Evolutionary conservation across 2,329 filamentous ascomycete genomes (phyloP).

Genomic region (Aspergillus caelatus): DNA sequence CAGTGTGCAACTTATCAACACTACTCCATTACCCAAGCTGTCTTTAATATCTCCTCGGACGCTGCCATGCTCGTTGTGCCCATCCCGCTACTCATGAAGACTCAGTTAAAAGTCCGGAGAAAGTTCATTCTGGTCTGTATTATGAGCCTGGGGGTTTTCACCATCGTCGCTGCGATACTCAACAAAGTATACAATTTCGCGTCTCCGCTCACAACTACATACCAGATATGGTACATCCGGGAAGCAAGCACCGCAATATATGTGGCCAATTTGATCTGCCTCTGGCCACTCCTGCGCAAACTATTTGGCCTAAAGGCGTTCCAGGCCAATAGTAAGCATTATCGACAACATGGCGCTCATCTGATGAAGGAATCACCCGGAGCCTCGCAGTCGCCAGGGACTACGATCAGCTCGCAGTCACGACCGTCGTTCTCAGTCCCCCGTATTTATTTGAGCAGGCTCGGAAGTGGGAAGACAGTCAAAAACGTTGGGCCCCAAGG

Average conservation of each 20-base stretch:
- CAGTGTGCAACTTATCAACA: conserved; percentile 46
- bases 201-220: conserved; percentile 39
- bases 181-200: conserved; percentile 51
- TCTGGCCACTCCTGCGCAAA: conserved; percentile 35
- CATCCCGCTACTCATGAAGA: conserved; percentile 39
- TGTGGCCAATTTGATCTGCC: conserved; percentile 49
- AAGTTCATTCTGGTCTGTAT: conserved; percentile 40
- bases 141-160: conserved; percentile 43
- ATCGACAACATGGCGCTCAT: conserved; percentile 17
- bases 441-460: conserved; percentile 16
- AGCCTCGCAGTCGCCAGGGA: conserved; percentile 14
- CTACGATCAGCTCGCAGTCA: conserved; percentile 16
- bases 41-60: conserved; percentile 50
- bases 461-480: conserved; percentile 12
- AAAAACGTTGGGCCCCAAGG: background rate
- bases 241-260: conserved; percentile 46
- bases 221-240: conserved; percentile 48
- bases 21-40: conserved; percentile 47
- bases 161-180: conserved; percentile 51
- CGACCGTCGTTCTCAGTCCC: conserved; percentile 24
- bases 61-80: conserved; percentile 43
- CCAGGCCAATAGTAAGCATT: conserved; percentile 29
- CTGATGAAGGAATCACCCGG: conserved; percentile 23
- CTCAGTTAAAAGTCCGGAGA: conserved; percentile 37
- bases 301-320: conserved; percentile 33